Evolutionary conservation across 257 asterid species (phyloP).

Genomic region (Solanum ahanhuiri): DNA sequence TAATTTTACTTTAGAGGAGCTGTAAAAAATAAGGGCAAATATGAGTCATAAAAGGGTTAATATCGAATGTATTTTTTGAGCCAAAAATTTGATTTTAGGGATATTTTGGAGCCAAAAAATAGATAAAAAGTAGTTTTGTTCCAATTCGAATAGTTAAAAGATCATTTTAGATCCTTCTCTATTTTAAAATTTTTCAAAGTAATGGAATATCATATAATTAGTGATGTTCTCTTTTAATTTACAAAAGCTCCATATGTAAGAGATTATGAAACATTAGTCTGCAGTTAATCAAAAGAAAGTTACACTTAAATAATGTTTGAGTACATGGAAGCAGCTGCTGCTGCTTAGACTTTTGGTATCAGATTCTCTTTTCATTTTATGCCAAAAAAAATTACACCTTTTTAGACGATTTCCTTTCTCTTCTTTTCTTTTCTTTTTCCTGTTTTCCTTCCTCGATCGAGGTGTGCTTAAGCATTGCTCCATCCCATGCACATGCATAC

Average conservation of each 20-base stretch:
- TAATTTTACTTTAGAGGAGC: not conserved
- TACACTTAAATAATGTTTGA: not conserved
- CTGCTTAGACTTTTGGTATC: constrained; percentile 18
- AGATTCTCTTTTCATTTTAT: constrained; percentile 28
- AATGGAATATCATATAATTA: not conserved
- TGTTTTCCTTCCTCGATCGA: not conserved
- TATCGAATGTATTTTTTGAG: not conserved
- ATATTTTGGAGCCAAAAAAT: too few relatives aligned
- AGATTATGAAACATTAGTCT: not conserved
- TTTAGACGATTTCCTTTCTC: constrained; percentile 7
- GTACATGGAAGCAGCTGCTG: not conserved
- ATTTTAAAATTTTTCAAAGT: not conserved
- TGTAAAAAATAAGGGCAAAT: not conserved
- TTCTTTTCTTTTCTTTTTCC: not conserved
- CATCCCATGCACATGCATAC: constrained; percentile 11
- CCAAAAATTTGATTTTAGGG: not conserved
- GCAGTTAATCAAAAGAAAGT: not conserved
- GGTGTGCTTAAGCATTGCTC: not conserved
- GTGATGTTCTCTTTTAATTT: not conserved
- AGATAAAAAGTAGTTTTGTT: too few relatives aligned
- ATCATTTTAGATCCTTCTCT: not conserved
- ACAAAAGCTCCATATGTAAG: not conserved
- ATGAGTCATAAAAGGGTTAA: not conserved
- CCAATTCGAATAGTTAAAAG: too few relatives aligned
- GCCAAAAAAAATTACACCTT: not conserved